Percentiles rank a stretch among this genome's conserved stretches.
Conservation (phyloP, 169 alveolate species). For the Plasmodium fragile region DNA sequence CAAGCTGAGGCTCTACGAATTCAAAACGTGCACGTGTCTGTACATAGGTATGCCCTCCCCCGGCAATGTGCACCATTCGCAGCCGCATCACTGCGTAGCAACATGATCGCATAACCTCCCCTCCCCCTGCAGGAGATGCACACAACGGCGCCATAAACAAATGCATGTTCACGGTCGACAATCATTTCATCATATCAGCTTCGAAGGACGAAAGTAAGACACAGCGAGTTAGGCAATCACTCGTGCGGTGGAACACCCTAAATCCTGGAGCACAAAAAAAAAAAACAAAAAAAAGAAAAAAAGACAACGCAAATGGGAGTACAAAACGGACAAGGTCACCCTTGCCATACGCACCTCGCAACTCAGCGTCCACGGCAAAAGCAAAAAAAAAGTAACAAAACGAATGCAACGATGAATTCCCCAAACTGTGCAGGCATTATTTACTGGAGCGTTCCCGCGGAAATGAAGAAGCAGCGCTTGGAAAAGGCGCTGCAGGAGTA, state of each 20-base stretch:
- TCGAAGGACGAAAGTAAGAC: conserved; percentile 68
- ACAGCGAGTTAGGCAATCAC: background rate
- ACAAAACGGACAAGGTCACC: background rate
- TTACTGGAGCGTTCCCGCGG: conserved; percentile 52
- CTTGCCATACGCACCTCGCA: background rate
- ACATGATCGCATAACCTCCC: background rate
- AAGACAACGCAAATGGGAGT: background rate
- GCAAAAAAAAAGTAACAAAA: background rate
- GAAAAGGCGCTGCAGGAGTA: background rate
- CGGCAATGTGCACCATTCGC: background rate
- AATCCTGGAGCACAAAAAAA: too few species aligned
- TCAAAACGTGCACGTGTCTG: conserved; percentile 70
- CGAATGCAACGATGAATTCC: background rate
- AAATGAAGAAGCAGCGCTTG: conserved; percentile 23
- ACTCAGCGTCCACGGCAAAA: background rate
- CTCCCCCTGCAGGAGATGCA: conserved; percentile 15
- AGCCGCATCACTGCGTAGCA: background rate
- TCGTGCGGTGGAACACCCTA: background rate
- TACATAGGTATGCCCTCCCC: conserved; percentile 24
- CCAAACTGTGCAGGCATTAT: conserved; percentile 54
- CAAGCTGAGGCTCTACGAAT: conserved; percentile 43
- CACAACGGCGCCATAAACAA: conserved; percentile 55
- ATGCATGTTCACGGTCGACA: conserved; percentile 61
- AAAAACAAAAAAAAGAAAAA: conserved; percentile 3
- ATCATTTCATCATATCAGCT: conserved; percentile 36